These are phyloP conservation scores for Datisca glomerata DNA, from an alignment of 306 rosid genomes.

Conservation along the genomic window DNA sequence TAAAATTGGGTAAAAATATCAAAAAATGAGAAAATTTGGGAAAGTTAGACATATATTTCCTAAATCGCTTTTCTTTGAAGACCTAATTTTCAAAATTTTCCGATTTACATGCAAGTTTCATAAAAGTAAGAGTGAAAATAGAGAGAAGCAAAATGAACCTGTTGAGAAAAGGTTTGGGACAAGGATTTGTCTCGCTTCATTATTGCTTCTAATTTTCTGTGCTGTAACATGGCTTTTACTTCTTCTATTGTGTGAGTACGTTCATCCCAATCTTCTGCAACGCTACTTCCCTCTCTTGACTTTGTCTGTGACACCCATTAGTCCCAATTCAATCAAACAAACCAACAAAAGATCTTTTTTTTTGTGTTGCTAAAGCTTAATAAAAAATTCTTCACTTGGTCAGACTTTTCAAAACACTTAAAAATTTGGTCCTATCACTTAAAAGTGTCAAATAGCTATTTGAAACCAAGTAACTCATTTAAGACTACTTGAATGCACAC, in stretches of 20 bases:
- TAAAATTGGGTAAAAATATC: too few relatives aligned
- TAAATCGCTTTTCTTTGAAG: too few relatives aligned
- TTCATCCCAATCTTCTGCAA: slow-evolving; percentile 82
- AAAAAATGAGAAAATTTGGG: not conserved
- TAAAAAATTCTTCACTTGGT: too few relatives aligned
- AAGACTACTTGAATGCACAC: too few relatives aligned
- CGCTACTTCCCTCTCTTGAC: slow-evolving; percentile 87
- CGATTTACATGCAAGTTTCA: too few relatives aligned
- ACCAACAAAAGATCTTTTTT: not conserved
- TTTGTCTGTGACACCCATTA: slow-evolving; percentile 12
- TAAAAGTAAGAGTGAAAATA: not conserved
- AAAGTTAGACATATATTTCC: too few relatives aligned
- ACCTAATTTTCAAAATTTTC: too few relatives aligned
- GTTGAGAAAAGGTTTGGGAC: slow-evolving; percentile 73
- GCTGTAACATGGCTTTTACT: slow-evolving; percentile 89
- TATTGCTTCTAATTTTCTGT: slow-evolving; percentile 48
- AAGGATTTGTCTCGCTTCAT: slow-evolving; percentile 64
- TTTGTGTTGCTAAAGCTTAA: too few relatives aligned
- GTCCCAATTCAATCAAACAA: not conserved
- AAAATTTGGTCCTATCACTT: too few relatives aligned
- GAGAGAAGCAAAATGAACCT: slow-evolving; percentile 33
- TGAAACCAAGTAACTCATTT: too few relatives aligned
- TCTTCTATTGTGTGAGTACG: slow-evolving; percentile 82
- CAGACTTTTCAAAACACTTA: too few relatives aligned
- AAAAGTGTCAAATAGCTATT: too few relatives aligned